These are phyloP conservation scores for Paspalum notatum DNA, from an alignment of 176 grass and related monocot species.

Conservation along the genomic window DNA sequence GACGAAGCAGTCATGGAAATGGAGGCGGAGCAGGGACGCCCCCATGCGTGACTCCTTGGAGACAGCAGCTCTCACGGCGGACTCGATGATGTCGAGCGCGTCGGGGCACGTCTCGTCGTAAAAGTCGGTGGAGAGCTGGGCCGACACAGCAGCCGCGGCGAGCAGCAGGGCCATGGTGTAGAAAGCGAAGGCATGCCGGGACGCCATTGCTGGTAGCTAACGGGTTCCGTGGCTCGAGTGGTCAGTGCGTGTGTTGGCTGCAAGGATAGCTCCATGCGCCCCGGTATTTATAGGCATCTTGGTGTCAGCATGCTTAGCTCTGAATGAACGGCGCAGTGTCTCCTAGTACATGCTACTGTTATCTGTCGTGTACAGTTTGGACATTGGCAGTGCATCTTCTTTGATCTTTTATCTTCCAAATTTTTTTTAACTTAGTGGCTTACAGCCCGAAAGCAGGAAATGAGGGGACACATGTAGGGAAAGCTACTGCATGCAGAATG, in stretches of 20 bases:
- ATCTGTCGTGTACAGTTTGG: constrained; percentile 8
- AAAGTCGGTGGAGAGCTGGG: constrained; percentile 61
- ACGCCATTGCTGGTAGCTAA: constrained; percentile 38
- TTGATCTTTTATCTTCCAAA: constrained; percentile 13
- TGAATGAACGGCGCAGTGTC: neutral
- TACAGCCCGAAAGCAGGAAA: constrained; percentile 40
- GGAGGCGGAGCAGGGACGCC: constrained; percentile 60
- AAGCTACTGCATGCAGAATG: constrained; percentile 15
- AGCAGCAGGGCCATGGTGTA: constrained; percentile 26
- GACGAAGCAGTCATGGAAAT: constrained; percentile 65
- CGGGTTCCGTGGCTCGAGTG: neutral
- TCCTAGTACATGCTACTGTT: neutral
- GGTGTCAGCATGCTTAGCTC: neutral
- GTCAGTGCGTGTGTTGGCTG: constrained; percentile 21
- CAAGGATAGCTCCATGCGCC: constrained; percentile 23
- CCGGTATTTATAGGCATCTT: constrained; percentile 46
- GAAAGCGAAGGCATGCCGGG: constrained; percentile 18
- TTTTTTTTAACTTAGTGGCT: constrained; percentile 36
- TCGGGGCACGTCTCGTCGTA: constrained; percentile 58
- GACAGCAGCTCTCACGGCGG: constrained; percentile 53
- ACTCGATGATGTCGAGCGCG: constrained; percentile 56
- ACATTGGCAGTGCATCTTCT: neutral
- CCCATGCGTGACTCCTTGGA: constrained; percentile 66
- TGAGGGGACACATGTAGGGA: neutral
- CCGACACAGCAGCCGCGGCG: constrained; percentile 31